Evolutionary conservation across 169 alveolate species (phyloP), one percentile per base, ranked within the genome.

Genomic region (Plasmodium malariae): DNA sequence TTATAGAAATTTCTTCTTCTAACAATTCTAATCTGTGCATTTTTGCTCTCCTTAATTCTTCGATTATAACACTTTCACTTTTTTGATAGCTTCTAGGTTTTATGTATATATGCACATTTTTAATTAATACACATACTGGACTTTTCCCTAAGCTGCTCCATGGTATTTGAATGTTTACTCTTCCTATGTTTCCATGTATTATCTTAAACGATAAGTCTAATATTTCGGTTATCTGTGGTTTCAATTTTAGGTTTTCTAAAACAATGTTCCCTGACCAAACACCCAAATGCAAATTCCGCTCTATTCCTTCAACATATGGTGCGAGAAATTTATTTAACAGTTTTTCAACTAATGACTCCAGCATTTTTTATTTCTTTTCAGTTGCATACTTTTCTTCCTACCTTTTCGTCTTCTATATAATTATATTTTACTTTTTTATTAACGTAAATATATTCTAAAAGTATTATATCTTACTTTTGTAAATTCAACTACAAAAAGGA

Each of bases 241-340:
- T 95, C 37, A 95, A 90, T 57, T 93, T 91, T 67, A 95, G 68
- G 43, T 94, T 95, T 48, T 94, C 96, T 51, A 95, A 87, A 43
- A 88, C 95, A n/a, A 95, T 93, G 72, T 95, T 92, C 34, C 97
- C 97, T 28, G 96, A 93, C 97, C 97, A 95, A 7, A 95, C 97
- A 7, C 96, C 97, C 92, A 95, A 92, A 45, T 94, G 96, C 55
- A 95, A 76, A 83, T 95, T 94, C 68, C 92, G 94, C 34, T 94
- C 94, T 37, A 95, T 95, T 21, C 97, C 97, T 74, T 92, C 94
- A 40, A 95, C 97, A 73, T 95, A 95, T 6, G 96, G 97, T 11
- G 97, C 97, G n/a, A 95, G 93, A 83, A 93, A 95, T 78, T 94
- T 94, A 86, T 94, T 94, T 36, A 95, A 91, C 73, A 95, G 89